Percentiles rank a stretch among this genome's conserved stretches.
phyloP scores from a whole-genome alignment of 1,284 basidiomycete genomes.

The Ustilago bromivora region DNA sequence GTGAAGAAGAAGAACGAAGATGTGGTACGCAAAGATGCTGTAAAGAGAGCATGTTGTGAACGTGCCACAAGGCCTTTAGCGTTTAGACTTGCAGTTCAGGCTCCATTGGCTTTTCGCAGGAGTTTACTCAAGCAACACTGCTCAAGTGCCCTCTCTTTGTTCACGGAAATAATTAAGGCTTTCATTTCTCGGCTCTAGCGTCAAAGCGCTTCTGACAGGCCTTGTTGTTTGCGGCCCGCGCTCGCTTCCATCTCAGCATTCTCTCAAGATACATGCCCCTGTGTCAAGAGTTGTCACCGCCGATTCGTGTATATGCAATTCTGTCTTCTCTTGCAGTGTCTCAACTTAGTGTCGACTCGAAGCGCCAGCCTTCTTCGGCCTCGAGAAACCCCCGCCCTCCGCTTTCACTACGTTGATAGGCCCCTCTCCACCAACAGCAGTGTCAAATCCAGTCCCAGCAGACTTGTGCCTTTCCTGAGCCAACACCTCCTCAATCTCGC shows the following conservation, averaged over 20 bases:
- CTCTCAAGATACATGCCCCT: not conserved
- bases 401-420: constrained; percentile 21
- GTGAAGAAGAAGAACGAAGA: not conserved
- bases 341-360: constrained; percentile 23
- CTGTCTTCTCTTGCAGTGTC: not conserved
- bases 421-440: constrained; percentile 7
- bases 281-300: not conserved
- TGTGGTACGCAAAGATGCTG: not conserved
- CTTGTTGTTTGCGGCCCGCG: not conserved
- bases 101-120: not conserved
- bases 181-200: not conserved
- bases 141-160: not conserved
- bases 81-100: not conserved
- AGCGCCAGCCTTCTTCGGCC: constrained; percentile 44
- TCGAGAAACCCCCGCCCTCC: constrained; percentile 25
- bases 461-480: constrained; percentile 42
- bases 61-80: not conserved
- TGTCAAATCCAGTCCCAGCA: constrained; percentile 34
- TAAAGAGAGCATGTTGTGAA: not conserved
- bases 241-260: not conserved
- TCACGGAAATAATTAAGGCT: not conserved
- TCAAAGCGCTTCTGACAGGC: not conserved
- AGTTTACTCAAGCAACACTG: not conserved
- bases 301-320: not conserved
- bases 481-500: constrained; percentile 41